A percentile compares a stretch with the other conserved stretches of the same genome.
phyloP scores from a whole-genome alignment of 768 basidiomycete genomes.

The Russula earlei region DNA sequence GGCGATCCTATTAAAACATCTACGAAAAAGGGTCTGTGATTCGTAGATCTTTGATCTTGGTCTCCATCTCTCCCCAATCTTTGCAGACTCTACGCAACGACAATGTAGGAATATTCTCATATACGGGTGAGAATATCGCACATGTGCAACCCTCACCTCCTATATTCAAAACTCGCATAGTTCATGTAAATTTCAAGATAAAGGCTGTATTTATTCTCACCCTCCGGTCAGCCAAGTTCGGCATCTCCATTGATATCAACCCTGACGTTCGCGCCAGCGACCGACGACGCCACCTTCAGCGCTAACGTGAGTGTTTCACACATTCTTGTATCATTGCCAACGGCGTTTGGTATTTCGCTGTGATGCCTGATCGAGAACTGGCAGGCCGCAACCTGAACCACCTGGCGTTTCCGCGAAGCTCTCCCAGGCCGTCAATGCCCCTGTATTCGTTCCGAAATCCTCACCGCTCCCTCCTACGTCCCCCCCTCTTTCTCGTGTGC shows the following conservation, averaged over 20 bases:
- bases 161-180: constrained; percentile 30
- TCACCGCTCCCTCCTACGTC: constrained; percentile 26
- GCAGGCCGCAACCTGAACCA: constrained; percentile 19
- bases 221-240: constrained; percentile 44
- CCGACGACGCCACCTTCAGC: constrained; percentile 16
- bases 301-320: constrained; percentile 13
- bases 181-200: constrained; percentile 77
- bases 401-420: constrained; percentile 28
- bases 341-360: no score
- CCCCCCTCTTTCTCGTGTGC: constrained; percentile 18
- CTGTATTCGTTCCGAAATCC: constrained; percentile 73
- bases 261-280: constrained; percentile 7
- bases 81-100: constrained; percentile 55
- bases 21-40: constrained; percentile 37
- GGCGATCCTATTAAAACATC: constrained; percentile 36
- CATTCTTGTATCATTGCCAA: not conserved
- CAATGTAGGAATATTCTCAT: constrained; percentile 90
- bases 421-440: constrained; percentile 69
- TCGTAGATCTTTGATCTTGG: constrained; percentile 1
- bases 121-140: constrained; percentile 54
- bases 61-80: constrained; percentile 9
- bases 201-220: constrained; percentile 79
- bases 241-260: no score
- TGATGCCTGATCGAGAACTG: not conserved
- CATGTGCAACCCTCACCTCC: not conserved